Conservation (phyloP, 768 basidiomycete genomes). For the Cyclocybe aegerita region DNA sequence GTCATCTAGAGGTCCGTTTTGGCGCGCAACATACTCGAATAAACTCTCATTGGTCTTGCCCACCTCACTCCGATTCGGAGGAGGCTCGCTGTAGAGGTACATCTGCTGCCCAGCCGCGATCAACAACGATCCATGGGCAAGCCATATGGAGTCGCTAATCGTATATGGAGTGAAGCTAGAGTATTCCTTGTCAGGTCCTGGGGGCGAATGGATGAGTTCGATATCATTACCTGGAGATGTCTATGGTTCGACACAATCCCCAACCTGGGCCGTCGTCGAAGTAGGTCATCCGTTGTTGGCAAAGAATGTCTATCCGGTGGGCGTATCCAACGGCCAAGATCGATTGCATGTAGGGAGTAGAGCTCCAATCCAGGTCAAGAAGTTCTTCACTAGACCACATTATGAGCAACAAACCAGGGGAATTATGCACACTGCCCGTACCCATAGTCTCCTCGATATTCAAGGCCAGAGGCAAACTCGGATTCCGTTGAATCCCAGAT, state of each 20-base stretch:
- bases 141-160: conserved; percentile 91
- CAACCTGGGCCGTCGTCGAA: conserved; percentile 82
- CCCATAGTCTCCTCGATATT: conserved; percentile 66
- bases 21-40: conserved; percentile 79
- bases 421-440: conserved; percentile 26
- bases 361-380: conserved; percentile 90
- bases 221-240: conserved; percentile 58
- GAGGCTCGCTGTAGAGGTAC: conserved; percentile 67
- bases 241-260: conserved; percentile 68
- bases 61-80: conserved; percentile 10
- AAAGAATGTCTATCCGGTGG: conserved; percentile 80
- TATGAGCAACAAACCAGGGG: not conserved
- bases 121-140: conserved; percentile 78
- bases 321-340: conserved; percentile 88
- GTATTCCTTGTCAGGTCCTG: not conserved
- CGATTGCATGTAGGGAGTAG: conserved; percentile 86
- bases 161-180: conserved; percentile 73
- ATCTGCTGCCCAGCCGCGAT: conserved; percentile 84
- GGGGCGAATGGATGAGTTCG: not conserved
- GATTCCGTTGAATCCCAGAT: conserved; percentile 97
- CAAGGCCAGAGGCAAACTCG: conserved; percentile 89
- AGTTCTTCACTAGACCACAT: conserved; percentile 49
- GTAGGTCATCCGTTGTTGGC: conserved; percentile 90
- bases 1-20: conserved; percentile 85
- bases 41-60: conserved; percentile 44